These are phyloP conservation scores for Plasmodium yoelii DNA, from an alignment of 169 alveolate genomes.

Conservation along the genomic window DNA sequence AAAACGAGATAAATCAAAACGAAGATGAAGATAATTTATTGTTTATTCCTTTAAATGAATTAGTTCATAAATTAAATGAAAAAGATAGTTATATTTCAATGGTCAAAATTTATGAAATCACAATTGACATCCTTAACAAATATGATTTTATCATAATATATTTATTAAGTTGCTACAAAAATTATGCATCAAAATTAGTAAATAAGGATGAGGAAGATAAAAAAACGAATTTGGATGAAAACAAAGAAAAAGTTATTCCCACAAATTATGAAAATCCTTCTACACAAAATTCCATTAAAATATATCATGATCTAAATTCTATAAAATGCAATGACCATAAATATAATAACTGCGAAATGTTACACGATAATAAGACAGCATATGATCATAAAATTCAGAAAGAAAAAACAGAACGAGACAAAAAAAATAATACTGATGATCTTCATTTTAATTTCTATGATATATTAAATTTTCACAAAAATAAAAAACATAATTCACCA, in stretches of 20 bases:
- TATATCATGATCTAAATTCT: neutral
- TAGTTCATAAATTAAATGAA: slow-evolving; percentile 62
- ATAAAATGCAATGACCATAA: neutral
- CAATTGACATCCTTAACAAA: slow-evolving; percentile 52
- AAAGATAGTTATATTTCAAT: slow-evolving; percentile 35
- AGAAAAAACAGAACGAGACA: neutral
- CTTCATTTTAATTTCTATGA: slow-evolving; percentile 8
- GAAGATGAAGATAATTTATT: slow-evolving; percentile 56
- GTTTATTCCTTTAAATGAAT: slow-evolving; percentile 64
- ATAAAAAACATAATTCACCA: slow-evolving; percentile 7
- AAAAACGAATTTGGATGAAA: neutral
- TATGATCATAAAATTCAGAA: neutral
- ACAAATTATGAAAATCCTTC: neutral
- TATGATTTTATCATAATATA: slow-evolving; percentile 55
- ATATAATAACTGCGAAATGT: neutral
- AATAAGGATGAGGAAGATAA: neutral
- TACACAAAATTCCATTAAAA: neutral
- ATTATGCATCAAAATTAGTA: neutral
- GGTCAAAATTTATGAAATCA: slow-evolving; percentile 62
- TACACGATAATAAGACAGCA: neutral
- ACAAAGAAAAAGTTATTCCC: neutral
- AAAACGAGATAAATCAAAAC: slow-evolving; percentile 19
- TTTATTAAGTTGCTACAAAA: slow-evolving; percentile 26
- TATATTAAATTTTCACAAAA: slow-evolving; percentile 4
- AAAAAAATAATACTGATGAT: neutral